Base-by-base conservation (phyloP, 805 yeast genomes). In the Yamadazyma paraphyllophila region DNA sequence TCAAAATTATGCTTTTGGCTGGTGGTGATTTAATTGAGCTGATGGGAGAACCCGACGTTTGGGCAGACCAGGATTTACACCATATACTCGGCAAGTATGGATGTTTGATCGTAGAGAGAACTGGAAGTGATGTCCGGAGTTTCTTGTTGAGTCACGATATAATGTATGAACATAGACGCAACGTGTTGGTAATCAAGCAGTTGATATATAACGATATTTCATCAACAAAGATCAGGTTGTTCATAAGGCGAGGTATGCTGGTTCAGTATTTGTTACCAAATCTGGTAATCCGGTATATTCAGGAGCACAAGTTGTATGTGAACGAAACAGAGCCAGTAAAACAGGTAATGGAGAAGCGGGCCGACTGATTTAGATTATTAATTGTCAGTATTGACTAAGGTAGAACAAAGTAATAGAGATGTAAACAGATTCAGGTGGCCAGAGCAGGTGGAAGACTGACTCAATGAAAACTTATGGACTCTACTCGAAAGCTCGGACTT, bases 11-110 rank as follows among this genome's bases (percentile, higher is more conserved):
- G 98, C 76, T 94, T 45, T 72, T 94, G 34, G 99, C 99, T 0
- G 99, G 99, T 42, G 99, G 99, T 36, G 99, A 94, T 66, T 77
- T 94, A 55, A 94, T 94, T 44, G 99, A 94, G 65, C 84, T 95
- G 36, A 94, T 94, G 98, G 99, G 99, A n/a, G 99, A 94, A 66
- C 98, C 99, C 16, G 94, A 92, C 58, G 99, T 94, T 32, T 94
- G 99, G 99, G 96, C 96, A 1, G 98, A 92, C 63, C 85, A 78
- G 47, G 99, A 94, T 66, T 74, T 94, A 57, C 96, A 90, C 58
- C 99, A 94, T 63, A 94, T 94, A 39, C 74, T 94, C 54, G 99
- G 99, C 24, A 84, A 87, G 50, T 94, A 94, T 65, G 99, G 99
- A 2, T 94, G 99, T 69, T 71, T 94, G 51, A 94, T 94, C 41